Evolutionary conservation across 495 filamentous ascomycete genomes (phyloP).

Genomic region (Penicillium paradoxum): DNA sequence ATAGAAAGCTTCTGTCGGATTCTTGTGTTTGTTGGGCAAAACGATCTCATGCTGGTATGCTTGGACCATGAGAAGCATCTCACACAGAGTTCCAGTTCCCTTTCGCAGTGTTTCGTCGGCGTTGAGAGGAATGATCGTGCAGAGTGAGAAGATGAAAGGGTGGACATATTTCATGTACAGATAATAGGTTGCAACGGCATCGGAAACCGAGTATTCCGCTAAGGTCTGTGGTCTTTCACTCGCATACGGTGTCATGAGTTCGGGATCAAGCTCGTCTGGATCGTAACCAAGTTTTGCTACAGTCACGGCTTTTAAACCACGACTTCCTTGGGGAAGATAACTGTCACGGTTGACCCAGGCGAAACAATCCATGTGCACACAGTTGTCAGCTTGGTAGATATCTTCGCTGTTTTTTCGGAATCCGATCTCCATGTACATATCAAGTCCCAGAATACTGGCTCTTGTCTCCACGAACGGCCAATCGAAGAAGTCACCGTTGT

Average conservation of each 20-base stretch:
- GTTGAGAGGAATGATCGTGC: conserved; percentile 90
- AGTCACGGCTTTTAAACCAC: conserved; percentile 96
- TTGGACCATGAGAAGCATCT: conserved; percentile 99
- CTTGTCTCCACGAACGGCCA: conserved; percentile 97
- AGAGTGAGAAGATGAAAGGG: conserved; percentile 97
- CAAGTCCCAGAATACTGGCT: conserved; percentile 90
- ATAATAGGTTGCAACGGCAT: conserved; percentile 98
- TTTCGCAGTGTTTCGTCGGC: conserved; percentile 91
- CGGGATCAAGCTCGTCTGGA: conserved; percentile 94
- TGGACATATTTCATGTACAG: conserved; percentile 99
- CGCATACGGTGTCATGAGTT: conserved; percentile 95
- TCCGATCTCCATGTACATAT: conserved; percentile 98
- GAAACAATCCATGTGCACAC: conserved; percentile 98
- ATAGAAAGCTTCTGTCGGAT: conserved; percentile 88
- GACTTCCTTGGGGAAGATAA: conserved; percentile 94
- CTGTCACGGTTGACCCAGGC: conserved; percentile 98
- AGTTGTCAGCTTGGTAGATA: conserved; percentile 90
- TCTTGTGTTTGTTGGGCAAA: conserved; percentile 92
- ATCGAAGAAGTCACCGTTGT: conserved; percentile 99
- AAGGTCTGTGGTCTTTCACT: conserved; percentile 87
- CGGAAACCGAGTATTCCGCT: conserved; percentile 97
- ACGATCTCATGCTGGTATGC: conserved; percentile 90
- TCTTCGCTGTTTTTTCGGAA: conserved; percentile 94
- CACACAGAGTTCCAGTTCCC: conserved; percentile 94
- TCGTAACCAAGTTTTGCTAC: conserved; percentile 98